phyloP scores from a whole-genome alignment of 2,329 filamentous ascomycete species.

The Ceratocystis huliohia region DNA sequence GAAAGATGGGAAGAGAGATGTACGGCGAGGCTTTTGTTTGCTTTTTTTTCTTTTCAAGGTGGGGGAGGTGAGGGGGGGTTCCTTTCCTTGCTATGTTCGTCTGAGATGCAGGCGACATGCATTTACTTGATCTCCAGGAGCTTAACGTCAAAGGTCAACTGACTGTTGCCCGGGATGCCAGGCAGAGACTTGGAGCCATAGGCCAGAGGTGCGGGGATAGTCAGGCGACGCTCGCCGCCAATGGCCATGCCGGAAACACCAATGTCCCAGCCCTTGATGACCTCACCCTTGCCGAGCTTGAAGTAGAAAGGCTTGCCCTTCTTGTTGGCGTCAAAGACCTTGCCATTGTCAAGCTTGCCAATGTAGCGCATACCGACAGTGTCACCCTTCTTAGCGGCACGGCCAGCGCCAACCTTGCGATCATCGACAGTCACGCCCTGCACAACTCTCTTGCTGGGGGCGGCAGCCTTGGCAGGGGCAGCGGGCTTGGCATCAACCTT shows the following conservation, averaged over 20 bases:
- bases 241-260: conserved; percentile 85
- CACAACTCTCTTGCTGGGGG: conserved; percentile 61
- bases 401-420: conserved; percentile 79
- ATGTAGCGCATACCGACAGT: conserved; percentile 93
- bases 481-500: conserved; percentile 33
- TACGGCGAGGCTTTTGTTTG: conserved; percentile 4
- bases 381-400: conserved; percentile 78
- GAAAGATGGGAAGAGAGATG: neutral
- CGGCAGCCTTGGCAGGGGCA: conserved; percentile 25
- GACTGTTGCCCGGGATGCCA: conserved; percentile 84
- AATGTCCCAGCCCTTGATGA: conserved; percentile 98
- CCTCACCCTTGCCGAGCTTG: conserved; percentile 86
- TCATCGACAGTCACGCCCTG: conserved; percentile 89
- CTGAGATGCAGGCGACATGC: neutral
- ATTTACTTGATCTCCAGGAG: conserved; percentile 68
- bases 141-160: conserved; percentile 84
- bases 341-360: conserved; percentile 86
- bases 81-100: neutral
- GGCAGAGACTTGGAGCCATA: conserved; percentile 77
- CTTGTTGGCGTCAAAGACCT: conserved; percentile 98
- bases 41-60: neutral
- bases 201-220: conserved; percentile 72
- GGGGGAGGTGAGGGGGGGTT: neutral
- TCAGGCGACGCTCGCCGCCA: conserved; percentile 85
- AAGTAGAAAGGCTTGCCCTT: conserved; percentile 96